A percentile compares a stretch with the other conserved stretches of the same genome.
Conservation (phyloP, 179 eudicot species). For the Corrigiola litoralis region DNA sequence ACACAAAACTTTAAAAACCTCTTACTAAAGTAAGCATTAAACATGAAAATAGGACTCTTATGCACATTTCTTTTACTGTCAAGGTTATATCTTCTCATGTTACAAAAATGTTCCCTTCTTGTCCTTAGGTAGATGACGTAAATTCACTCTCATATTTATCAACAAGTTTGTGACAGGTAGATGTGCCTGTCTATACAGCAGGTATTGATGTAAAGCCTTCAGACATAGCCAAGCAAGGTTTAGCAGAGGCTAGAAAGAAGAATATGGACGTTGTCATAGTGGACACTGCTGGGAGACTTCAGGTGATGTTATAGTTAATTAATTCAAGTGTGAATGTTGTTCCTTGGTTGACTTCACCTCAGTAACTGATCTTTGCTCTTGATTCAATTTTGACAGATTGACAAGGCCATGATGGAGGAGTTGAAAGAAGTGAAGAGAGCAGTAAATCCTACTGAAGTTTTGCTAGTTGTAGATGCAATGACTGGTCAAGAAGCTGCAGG, state of each 20-base stretch:
- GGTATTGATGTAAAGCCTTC: conserved; percentile 83
- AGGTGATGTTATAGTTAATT: conserved; percentile 43
- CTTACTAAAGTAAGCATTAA: too few relatives aligned
- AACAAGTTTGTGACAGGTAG: conserved; percentile 63
- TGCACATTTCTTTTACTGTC: neutral
- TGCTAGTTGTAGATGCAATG: conserved; percentile 99
- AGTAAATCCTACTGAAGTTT: conserved; percentile 85
- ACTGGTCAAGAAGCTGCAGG: conserved; percentile 99
- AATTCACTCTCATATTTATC: conserved; percentile 39
- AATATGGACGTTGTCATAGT: conserved; percentile 85
- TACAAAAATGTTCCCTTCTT: neutral
- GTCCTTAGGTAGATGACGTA: conserved; percentile 5
- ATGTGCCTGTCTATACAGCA: conserved; percentile 90
- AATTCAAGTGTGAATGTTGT: neutral
- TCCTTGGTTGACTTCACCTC: neutral
- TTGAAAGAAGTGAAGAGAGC: conserved; percentile 83
- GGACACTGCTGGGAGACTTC: conserved; percentile 99
- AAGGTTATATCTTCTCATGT: conserved; percentile 1
- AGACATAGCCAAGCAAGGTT: conserved; percentile 79
- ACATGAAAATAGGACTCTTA: too few relatives aligned
- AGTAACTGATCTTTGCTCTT: conserved; percentile 2
- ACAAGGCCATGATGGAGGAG: conserved; percentile 96
- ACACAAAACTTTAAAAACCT: too few relatives aligned
- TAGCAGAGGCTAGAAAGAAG: conserved; percentile 76
- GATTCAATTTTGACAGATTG: conserved; percentile 51